Evolutionary conservation across 805 yeast genomes (phyloP).

Genomic region (Hermanozyma aechmeae): DNA sequence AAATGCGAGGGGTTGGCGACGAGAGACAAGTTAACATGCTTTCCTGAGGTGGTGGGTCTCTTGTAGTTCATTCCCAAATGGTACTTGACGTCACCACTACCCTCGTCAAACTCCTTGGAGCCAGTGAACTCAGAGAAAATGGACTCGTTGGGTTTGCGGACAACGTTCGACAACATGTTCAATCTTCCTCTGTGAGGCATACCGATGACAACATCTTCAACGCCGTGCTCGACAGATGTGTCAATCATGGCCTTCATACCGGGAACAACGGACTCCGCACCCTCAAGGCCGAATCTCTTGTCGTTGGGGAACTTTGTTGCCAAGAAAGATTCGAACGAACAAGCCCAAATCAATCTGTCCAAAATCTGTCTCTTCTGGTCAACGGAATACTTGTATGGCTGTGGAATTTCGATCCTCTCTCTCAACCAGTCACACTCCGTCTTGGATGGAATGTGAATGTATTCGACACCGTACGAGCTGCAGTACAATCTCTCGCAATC

Average conservation of each 20-base stretch:
- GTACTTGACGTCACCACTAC: slow-evolving; percentile 98
- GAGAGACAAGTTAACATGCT: slow-evolving; percentile 85
- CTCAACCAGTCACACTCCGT: slow-evolving; percentile 97
- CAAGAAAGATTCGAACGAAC: slow-evolving; percentile 86
- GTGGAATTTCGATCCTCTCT: slow-evolving; percentile 89
- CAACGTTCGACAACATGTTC: slow-evolving; percentile 95
- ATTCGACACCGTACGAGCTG: slow-evolving; percentile 85
- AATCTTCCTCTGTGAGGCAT: slow-evolving; percentile 99
- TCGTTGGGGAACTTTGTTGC: slow-evolving; percentile 96
- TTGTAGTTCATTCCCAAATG: slow-evolving; percentile 99
- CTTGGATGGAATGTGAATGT: slow-evolving; percentile 93
- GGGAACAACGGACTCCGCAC: slow-evolving; percentile 94
- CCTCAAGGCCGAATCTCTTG: slow-evolving; percentile 97
- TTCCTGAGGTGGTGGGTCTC: slow-evolving; percentile 98
- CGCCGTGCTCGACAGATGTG: slow-evolving; percentile 83
- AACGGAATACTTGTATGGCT: slow-evolving; percentile 68
- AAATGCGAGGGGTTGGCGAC: slow-evolving; percentile 99
- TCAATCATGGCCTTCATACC: slow-evolving; percentile 96
- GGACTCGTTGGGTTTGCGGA: slow-evolving; percentile 96
- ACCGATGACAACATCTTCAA: slow-evolving; percentile 94
- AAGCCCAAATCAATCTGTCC: slow-evolving; percentile 95
- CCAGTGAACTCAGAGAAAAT: slow-evolving; percentile 96
- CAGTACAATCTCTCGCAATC: slow-evolving; percentile 82
- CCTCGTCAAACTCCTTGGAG: slow-evolving; percentile 82
- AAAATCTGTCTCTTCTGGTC: slow-evolving; percentile 95